These are phyloP conservation scores for Wickerhamiella allomyrinae DNA, from an alignment of 805 yeast genomes.

Conservation along the genomic window DNA sequence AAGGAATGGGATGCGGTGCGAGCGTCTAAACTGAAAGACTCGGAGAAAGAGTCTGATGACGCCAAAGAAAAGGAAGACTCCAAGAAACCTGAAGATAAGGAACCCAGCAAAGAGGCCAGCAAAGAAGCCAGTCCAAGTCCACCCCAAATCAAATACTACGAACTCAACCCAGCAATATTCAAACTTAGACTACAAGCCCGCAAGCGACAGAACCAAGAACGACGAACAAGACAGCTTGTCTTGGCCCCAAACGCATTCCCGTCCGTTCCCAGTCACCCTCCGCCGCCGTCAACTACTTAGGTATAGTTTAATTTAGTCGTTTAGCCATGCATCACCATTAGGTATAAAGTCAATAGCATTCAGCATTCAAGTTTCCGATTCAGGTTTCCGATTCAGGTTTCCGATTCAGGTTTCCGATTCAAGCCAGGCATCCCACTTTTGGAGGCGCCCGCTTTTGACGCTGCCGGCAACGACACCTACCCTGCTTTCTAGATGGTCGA, in stretches of 20 bases:
- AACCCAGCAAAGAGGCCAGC: background rate
- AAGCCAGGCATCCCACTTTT: conserved; percentile 65
- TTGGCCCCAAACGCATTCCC: conserved; percentile 25
- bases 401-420: conserved; percentile 45
- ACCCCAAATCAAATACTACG: conserved; percentile 4
- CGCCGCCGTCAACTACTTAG: too few species aligned
- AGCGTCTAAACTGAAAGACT: conserved; percentile 8
- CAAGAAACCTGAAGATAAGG: background rate
- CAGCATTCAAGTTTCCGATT: too few species aligned
- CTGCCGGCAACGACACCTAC: conserved; percentile 54
- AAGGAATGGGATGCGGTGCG: conserved; percentile 19
- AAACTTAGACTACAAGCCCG: conserved; percentile 26
- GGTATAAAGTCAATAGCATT: too few species aligned
- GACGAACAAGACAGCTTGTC: conserved; percentile 19
- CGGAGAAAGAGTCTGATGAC: conserved; percentile 10
- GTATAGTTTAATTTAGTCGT: background rate
- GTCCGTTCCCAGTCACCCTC: conserved; percentile 21
- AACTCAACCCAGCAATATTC: conserved; percentile 31
- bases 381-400: too few species aligned
- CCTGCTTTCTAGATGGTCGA: conserved; percentile 57
- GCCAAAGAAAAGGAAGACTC: background rate
- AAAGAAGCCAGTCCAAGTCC: too few species aligned
- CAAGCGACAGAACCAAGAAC: conserved; percentile 20
- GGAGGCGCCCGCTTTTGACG: conserved; percentile 40
- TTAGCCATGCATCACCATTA: too few species aligned